phyloP scores from a whole-genome alignment of 306 rosid species.

The Quercus aquifolioides region DNA sequence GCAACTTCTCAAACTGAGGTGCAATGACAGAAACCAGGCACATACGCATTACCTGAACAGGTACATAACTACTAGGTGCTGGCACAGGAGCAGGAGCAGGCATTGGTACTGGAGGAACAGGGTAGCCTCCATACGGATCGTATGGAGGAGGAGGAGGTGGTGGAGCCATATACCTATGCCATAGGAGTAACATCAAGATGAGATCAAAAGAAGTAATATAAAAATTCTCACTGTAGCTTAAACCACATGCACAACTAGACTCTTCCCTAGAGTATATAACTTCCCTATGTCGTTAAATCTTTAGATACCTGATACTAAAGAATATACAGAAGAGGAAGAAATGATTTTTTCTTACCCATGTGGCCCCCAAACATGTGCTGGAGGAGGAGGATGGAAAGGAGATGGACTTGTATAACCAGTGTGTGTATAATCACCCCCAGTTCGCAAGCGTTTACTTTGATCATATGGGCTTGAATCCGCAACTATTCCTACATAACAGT shows the following conservation, averaged over 20 bases:
- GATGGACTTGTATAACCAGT: constrained; percentile 76
- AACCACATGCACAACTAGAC: constrained; percentile 3
- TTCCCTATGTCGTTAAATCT: background rate
- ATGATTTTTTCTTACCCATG: constrained; percentile 53
- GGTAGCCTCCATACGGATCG: constrained; percentile 86
- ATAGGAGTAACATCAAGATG: constrained; percentile 23
- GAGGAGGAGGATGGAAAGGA: constrained; percentile 87
- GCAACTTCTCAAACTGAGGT: background rate
- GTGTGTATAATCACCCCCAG: constrained; percentile 82
- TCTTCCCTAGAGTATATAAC: background rate
- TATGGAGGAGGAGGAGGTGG: constrained; percentile 97
- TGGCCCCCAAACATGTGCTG: constrained; percentile 87
- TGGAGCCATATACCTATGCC: constrained; percentile 86
- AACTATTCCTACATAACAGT: constrained; percentile 53
- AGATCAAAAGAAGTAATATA: background rate
- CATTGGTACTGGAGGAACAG: constrained; percentile 91
- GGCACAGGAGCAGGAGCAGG: constrained; percentile 74
- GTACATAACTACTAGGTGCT: constrained; percentile 85
- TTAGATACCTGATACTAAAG: background rate
- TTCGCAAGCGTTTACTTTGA: constrained; percentile 81
- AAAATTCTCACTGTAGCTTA: background rate
- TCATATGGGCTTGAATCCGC: constrained; percentile 73
- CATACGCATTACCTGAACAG: constrained; percentile 64
- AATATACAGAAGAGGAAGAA: background rate
- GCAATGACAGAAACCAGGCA: background rate